Base-by-base conservation (phyloP, 805 yeast genomes). In the Teunomyces kruisii region DNA sequence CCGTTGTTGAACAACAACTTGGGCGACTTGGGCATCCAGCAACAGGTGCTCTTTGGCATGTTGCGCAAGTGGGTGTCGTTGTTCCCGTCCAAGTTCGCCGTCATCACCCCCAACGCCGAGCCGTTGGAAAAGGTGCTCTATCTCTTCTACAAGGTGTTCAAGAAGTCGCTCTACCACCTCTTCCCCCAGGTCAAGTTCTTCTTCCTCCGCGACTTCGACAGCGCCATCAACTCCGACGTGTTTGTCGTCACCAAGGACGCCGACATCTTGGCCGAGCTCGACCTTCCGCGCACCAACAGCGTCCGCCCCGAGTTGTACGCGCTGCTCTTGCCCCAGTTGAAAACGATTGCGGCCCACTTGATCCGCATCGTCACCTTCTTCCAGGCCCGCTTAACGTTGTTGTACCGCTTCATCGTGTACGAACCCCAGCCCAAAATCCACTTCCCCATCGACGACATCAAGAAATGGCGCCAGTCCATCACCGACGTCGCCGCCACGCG, bases 181-280 rank as follows among this genome's bases (percentile, higher is more conserved):
- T 54, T 64, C 17, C 76, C 76, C 2, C 76, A 70, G 40, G 61
- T 69, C n/a, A 68, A 64, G 46, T 70, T 62, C 47, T 67, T 65
- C 52, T 68, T 65, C 44, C 47, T 70, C 9, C 47, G 74, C 22
- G 76, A 70, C 52, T 70, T 70, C 47, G 74, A 68, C 47, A 56
- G 64, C 42, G 74, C 76, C 2, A 57, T 70, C 42, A 68, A 68
- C 68, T 47, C 64, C 35, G 74, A 70, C 40, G 66, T 69, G 4
- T 65, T 60, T 41, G 54, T 49, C 9, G 45, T 44, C 31, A 49
- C 52, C 15, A 47, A 56, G 16, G 71, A 62, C 40, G 45, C 45
- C 7, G 61, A 59, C 15, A n/a, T 9, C 12, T 24, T 14, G 22
- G 12, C 8, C 9, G 22, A 28, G 26, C 45, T 24, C 17, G 32